Conservation (phyloP, 1,284 basidiomycete species). For the Microstroma glucosiphilum region DNA sequence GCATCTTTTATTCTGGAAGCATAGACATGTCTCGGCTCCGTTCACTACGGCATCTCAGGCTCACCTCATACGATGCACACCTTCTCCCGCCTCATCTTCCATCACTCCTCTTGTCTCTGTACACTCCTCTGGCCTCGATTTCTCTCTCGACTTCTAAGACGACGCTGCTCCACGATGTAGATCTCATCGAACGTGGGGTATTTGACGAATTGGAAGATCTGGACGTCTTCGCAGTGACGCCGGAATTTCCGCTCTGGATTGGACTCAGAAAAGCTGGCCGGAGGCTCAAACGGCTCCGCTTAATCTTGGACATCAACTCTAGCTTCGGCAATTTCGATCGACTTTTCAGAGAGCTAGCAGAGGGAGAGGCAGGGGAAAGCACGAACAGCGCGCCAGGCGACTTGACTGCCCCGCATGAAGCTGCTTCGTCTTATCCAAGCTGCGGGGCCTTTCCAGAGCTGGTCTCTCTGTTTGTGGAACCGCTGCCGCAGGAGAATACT, state of each 20-base stretch:
- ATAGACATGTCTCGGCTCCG: constrained; percentile 1
- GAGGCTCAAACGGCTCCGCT: constrained; percentile 7
- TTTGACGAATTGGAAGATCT: constrained; percentile 10
- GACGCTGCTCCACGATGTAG: constrained; percentile 12
- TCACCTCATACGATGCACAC: constrained; percentile 17
- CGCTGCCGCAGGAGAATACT: constrained; percentile 17
- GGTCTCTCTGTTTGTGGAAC: constrained; percentile 11
- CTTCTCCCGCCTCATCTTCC: constrained; percentile 16
- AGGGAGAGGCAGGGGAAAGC: background rate
- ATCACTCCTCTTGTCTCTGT: constrained; percentile 12
- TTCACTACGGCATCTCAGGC: constrained; percentile 8
- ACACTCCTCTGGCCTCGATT: constrained; percentile 6
- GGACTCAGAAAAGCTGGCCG: constrained; percentile 8
- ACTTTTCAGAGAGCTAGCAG: constrained; percentile 11
- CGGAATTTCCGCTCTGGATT: constrained; percentile 12
- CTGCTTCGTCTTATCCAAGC: background rate
- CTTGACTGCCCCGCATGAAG: background rate
- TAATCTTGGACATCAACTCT: constrained; percentile 14
- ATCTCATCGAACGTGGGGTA: constrained; percentile 14
- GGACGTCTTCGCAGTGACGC: constrained; percentile 19
- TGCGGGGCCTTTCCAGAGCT: constrained; percentile 9
- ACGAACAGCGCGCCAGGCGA: background rate
- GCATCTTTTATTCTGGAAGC: constrained; percentile 8
- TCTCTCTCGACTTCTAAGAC: constrained; percentile 16
- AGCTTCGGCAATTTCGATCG: constrained; percentile 16